A percentile compares a stretch with the other conserved stretches of the same genome.
Conservation (phyloP, 257 asterid genomes). For the Petrea volubilis region DNA sequence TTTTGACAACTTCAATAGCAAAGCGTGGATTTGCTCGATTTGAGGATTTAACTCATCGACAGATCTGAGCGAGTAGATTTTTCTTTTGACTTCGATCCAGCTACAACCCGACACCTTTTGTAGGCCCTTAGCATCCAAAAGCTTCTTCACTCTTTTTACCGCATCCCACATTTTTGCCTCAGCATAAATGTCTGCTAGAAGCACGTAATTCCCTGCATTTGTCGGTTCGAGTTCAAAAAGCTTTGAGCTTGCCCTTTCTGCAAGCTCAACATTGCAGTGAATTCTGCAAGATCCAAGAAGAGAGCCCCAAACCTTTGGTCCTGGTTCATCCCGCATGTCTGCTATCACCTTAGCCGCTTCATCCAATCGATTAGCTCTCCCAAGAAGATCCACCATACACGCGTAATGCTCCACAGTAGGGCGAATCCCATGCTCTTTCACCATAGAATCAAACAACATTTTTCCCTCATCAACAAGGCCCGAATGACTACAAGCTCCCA, state of each 20-base stretch:
- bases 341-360: slow-evolving; percentile 74
- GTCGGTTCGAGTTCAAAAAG: slow-evolving; percentile 85
- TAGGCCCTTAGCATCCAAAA: slow-evolving; percentile 66
- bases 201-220: slow-evolving; percentile 91
- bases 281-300: slow-evolving; percentile 89
- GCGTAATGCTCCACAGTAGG: slow-evolving; percentile 89
- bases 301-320: slow-evolving; percentile 84
- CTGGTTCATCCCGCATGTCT: slow-evolving; percentile 78
- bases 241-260: slow-evolving; percentile 66
- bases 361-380: slow-evolving; percentile 76
- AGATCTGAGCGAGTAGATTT: slow-evolving; percentile 51
- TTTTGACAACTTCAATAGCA: slow-evolving; percentile 50
- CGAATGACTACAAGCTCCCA: slow-evolving; percentile 95
- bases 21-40: slow-evolving; percentile 71
- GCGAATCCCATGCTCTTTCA: slow-evolving; percentile 39
- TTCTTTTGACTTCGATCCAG: slow-evolving; percentile 77
- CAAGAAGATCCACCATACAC: slow-evolving; percentile 89
- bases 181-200: slow-evolving; percentile 80
- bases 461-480: slow-evolving; percentile 83
- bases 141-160: slow-evolving; percentile 68
- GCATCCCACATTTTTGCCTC: slow-evolving; percentile 87
- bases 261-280: slow-evolving; percentile 76
- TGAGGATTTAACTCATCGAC: slow-evolving; percentile 79
- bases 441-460: slow-evolving; percentile 63
- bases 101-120: slow-evolving; percentile 84